These are phyloP conservation scores for Lactifluus rugatus DNA, from an alignment of 768 basidiomycete genomes.

Conservation along the genomic window DNA sequence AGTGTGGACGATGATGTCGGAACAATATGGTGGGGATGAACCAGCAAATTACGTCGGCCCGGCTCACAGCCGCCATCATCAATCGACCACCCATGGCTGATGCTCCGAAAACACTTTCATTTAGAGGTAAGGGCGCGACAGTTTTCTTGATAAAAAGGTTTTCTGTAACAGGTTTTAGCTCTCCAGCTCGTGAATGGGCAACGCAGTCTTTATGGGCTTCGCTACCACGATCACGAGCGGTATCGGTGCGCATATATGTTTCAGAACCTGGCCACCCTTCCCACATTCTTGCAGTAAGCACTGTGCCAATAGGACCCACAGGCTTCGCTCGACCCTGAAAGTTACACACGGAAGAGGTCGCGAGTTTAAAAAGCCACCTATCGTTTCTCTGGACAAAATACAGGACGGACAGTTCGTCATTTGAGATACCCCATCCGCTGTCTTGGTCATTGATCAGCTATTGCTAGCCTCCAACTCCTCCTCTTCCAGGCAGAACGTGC, in stretches of 20 bases:
- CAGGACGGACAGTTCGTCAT: constrained; percentile 75
- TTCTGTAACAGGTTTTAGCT: constrained; percentile 36
- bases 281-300: constrained; percentile 57
- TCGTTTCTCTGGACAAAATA: constrained; percentile 54
- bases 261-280: background rate
- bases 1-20: background rate
- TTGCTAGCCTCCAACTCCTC: constrained; percentile 62
- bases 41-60: constrained; percentile 5
- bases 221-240: constrained; percentile 79
- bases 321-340: constrained; percentile 74
- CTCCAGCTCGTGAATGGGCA: constrained; percentile 81
- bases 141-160: background rate
- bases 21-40: background rate
- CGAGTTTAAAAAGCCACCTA: constrained; percentile 78
- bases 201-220: constrained; percentile 80
- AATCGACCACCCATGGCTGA: constrained; percentile 11
- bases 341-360: constrained; percentile 83
- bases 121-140: constrained; percentile 31
- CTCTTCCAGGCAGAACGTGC: constrained; percentile 89
- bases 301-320: constrained; percentile 83
- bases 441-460: constrained; percentile 12
- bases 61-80: constrained; percentile 8
- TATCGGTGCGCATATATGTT: constrained; percentile 49
- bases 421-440: background rate
- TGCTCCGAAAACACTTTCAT: constrained; percentile 23